phyloP scores from a whole-genome alignment of 768 basidiomycete genomes.

The Podaxis sp. region DNA sequence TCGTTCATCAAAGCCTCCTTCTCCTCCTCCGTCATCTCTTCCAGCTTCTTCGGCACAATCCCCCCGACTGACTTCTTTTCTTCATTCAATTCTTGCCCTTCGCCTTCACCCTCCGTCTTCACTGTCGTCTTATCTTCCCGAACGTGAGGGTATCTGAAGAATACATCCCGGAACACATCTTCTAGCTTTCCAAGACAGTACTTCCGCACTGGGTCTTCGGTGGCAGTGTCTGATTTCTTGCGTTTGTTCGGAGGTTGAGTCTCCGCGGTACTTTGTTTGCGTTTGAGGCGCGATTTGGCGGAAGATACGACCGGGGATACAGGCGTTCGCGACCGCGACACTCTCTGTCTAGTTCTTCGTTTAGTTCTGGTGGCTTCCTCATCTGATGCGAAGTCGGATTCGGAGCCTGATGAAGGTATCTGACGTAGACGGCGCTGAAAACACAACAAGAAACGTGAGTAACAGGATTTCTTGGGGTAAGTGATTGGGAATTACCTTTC shows the following conservation, averaged over 20 bases:
- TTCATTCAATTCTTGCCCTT: background rate
- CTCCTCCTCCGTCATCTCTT: conserved; percentile 62
- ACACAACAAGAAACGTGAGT: background rate
- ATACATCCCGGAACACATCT: conserved; percentile 70
- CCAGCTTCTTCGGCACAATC: conserved; percentile 43
- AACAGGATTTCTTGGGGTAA: conserved; percentile 13
- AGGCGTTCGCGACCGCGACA: conserved; percentile 29
- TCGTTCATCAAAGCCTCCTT: conserved; percentile 52
- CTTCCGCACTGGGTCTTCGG: conserved; percentile 74
- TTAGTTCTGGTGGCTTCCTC: conserved; percentile 17
- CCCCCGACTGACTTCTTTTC: conserved; percentile 8
- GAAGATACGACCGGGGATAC: conserved; percentile 30
- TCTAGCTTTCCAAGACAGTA: conserved; percentile 79
- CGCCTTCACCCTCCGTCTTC: conserved; percentile 19
- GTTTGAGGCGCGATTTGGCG: conserved; percentile 41
- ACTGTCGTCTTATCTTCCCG: conserved; percentile 26
- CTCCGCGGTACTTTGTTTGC: conserved; percentile 45
- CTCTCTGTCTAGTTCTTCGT: conserved; percentile 22
- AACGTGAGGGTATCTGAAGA: conserved; percentile 66
- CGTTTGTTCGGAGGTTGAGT: conserved; percentile 24
- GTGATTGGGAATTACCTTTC: conserved; percentile 39
- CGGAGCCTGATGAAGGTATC: background rate
- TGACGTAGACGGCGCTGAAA: conserved; percentile 8
- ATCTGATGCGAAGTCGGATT: conserved; percentile 48
- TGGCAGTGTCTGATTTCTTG: conserved; percentile 28